These are phyloP conservation scores for Scenedesmus sp. DNA, from an alignment of 163 green algal species.

Conservation along the genomic window DNA sequence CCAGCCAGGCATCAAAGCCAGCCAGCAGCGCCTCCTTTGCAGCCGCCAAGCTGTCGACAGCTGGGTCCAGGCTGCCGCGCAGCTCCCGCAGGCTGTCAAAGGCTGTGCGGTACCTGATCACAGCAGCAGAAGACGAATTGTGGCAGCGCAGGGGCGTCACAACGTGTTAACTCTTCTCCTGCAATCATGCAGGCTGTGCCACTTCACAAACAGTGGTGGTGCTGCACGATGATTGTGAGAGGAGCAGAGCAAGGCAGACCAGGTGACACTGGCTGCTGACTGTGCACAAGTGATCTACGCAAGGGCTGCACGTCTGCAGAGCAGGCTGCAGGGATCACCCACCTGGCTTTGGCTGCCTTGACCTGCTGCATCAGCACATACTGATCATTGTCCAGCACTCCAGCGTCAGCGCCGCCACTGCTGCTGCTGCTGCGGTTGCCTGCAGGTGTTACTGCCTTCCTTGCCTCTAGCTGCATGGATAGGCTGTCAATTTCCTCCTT, in stretches of 20 bases:
- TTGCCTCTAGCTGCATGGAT: conserved; percentile 42
- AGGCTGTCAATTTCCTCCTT: conserved; percentile 73
- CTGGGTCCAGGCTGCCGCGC: conserved; percentile 34
- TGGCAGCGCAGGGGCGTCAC: too few relatives aligned
- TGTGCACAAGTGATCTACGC: not conserved
- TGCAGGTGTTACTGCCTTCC: conserved; percentile 11
- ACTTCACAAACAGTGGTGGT: not conserved
- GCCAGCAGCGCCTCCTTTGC: conserved; percentile 50
- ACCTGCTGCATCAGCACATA: conserved; percentile 52
- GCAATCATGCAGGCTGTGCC: too few relatives aligned
- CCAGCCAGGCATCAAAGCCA: conserved; percentile 50
- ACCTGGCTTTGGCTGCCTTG: conserved; percentile 57
- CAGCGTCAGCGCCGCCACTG: not conserved
- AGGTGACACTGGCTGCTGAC: not conserved
- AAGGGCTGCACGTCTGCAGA: not conserved
- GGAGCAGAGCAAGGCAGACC: not conserved
- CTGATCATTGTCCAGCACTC: conserved; percentile 55
- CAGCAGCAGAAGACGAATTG: not conserved
- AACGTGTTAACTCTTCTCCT: too few relatives aligned
- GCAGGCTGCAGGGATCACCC: not conserved
- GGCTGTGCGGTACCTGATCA: conserved; percentile 46
- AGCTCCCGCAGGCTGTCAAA: conserved; percentile 58
- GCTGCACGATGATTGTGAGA: not conserved
- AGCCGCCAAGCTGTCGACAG: conserved; percentile 46
- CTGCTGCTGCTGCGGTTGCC: not conserved